A percentile compares a stretch with the other conserved stretches of the same genome.
Conservation (phyloP, 371 early-diverging fungal species). For the Mucor irregularis region DNA sequence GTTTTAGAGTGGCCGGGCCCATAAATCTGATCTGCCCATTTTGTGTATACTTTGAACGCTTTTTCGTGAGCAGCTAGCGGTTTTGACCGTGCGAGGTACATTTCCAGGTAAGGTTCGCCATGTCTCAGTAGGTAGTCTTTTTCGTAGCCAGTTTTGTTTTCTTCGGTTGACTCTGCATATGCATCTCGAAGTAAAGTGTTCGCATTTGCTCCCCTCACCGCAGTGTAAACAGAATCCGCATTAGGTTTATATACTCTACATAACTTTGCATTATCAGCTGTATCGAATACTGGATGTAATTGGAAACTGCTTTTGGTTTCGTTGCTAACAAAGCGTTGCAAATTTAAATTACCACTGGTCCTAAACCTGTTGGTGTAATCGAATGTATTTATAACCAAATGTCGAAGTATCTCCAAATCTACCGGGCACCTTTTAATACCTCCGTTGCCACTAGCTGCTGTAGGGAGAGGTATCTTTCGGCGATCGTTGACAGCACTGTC, state of each 20-base stretch:
- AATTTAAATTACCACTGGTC: neutral
- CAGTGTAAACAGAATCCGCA: slow-evolving; percentile 22
- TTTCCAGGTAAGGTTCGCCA: slow-evolving; percentile 59
- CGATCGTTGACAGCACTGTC: slow-evolving; percentile 1
- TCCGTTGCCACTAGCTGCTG: slow-evolving; percentile 3
- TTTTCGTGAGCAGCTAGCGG: slow-evolving; percentile 65
- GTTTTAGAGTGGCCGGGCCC: slow-evolving; percentile 22
- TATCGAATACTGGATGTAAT: slow-evolving; percentile 15
- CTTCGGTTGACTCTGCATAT: slow-evolving; percentile 38
- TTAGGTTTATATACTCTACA: slow-evolving; percentile 4
- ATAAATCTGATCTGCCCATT: slow-evolving; percentile 64
- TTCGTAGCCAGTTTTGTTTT: slow-evolving; percentile 27
- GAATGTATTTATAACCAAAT: slow-evolving; percentile 21
- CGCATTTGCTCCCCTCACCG: slow-evolving; percentile 39
- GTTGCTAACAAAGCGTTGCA: neutral
- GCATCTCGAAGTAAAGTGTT: slow-evolving; percentile 57
- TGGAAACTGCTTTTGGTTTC: neutral
- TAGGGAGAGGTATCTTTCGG: neutral
- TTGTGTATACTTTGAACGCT: slow-evolving; percentile 62
- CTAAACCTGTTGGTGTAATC: slow-evolving; percentile 8
- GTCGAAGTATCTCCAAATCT: slow-evolving; percentile 24
- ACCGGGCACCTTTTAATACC: slow-evolving; percentile 5
- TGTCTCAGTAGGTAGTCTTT: slow-evolving; percentile 59
- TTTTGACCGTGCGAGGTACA: slow-evolving; percentile 53
- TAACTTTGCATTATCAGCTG: slow-evolving; percentile 16